These are phyloP conservation scores for Phytophthora melonis DNA, from an alignment of 352 stramenopile genomes.

Conservation along the genomic window DNA sequence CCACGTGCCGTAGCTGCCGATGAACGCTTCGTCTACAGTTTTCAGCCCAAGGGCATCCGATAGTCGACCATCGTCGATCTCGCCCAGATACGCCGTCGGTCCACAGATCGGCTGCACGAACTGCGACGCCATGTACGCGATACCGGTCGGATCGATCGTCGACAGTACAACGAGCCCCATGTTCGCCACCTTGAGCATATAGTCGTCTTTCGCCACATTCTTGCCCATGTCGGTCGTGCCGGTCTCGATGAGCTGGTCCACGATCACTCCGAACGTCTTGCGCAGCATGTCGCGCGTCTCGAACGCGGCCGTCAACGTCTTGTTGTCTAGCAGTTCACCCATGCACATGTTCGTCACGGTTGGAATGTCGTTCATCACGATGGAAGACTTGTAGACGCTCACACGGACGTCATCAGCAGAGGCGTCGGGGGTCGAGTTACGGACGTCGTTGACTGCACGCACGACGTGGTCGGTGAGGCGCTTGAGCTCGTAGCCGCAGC, in stretches of 20 bases:
- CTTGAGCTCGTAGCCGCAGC: conserved; percentile 36
- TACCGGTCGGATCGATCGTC: conserved; percentile 42
- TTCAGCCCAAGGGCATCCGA: conserved; percentile 25
- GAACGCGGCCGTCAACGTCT: conserved; percentile 24
- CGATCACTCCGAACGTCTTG: conserved; percentile 34
- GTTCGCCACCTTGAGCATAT: conserved; percentile 42
- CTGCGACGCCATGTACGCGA: conserved; percentile 39
- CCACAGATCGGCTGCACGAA: conserved; percentile 47
- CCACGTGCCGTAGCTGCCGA: conserved; percentile 38
- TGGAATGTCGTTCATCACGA: conserved; percentile 25
- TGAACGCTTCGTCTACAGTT: conserved; percentile 32
- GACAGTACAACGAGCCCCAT: conserved; percentile 42
- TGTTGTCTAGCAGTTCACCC: conserved; percentile 22
- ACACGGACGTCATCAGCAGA: conserved; percentile 30
- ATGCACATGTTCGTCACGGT: conserved; percentile 31
- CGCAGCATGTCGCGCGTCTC: conserved; percentile 29
- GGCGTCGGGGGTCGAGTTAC: conserved; percentile 12
- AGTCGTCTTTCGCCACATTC: conserved; percentile 27
- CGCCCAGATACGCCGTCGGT: conserved; percentile 29
- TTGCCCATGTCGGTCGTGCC: conserved; percentile 19
- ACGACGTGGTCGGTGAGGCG: conserved; percentile 33
- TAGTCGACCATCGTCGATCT: conserved; percentile 24
- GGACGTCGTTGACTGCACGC: conserved; percentile 23
- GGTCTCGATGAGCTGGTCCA: conserved; percentile 29
- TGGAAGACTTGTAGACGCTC: conserved; percentile 23